A percentile compares a stretch with the other conserved stretches of the same genome.
These are phyloP conservation scores for Pythium oligandrum DNA, from an alignment of 352 stramenopile species.

Conservation along the genomic window DNA sequence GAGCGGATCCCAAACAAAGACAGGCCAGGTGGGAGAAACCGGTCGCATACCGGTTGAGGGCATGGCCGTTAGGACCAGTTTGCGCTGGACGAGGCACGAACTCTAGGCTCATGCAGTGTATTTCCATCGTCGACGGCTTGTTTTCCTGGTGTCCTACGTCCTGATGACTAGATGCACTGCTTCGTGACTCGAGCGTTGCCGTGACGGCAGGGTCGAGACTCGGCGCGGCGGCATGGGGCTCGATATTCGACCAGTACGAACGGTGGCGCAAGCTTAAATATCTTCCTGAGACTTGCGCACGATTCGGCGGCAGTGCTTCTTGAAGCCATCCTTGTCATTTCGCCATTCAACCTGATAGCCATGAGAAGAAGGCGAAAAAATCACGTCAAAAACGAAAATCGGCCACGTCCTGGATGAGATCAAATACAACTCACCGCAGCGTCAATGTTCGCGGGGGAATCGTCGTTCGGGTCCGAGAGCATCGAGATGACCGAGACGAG, in stretches of 20 bases:
- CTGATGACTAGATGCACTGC: too few relatives aligned
- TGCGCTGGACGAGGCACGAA: too few relatives aligned
- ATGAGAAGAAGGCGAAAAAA: neutral
- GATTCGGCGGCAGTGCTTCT: slow-evolving; percentile 88
- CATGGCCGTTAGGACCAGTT: too few relatives aligned
- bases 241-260: too few relatives aligned
- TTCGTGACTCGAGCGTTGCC: too few relatives aligned
- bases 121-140: too few relatives aligned
- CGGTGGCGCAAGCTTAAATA: slow-evolving; percentile 47
- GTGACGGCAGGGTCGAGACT: too few relatives aligned
- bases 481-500: slow-evolving; percentile 98
- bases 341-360: slow-evolving; percentile 80
- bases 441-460: slow-evolving; percentile 99
- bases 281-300: slow-evolving; percentile 92
- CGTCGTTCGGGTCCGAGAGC: slow-evolving; percentile 99
- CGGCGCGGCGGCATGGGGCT: too few relatives aligned
- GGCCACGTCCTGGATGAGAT: too few relatives aligned
- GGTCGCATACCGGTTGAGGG: slow-evolving; percentile 6
- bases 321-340: slow-evolving; percentile 92
- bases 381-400: neutral
- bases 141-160: too few relatives aligned
- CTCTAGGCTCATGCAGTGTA: too few relatives aligned
- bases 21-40: slow-evolving; percentile 1
- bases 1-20: slow-evolving; percentile 6
- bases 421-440: slow-evolving; percentile 84